phyloP scores from a whole-genome alignment of 108 stramenopile genomes.

The Parmales sp. region DNA sequence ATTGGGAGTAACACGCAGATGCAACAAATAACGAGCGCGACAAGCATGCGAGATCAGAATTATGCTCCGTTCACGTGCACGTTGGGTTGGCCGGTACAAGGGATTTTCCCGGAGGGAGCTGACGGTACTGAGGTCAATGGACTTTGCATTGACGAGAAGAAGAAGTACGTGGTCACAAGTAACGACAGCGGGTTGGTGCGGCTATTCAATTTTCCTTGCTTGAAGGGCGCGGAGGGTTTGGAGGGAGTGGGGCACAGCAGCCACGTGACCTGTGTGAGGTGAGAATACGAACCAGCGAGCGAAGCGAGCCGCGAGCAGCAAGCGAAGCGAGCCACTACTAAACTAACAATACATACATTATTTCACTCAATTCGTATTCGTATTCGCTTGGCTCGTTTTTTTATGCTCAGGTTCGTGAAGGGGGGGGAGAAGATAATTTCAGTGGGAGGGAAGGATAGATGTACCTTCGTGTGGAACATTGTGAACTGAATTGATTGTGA shows the following conservation, averaged over 20 bases:
- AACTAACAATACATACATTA: too few relatives aligned
- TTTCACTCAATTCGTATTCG: too few relatives aligned
- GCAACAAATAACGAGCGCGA: background rate
- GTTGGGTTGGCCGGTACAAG: constrained; percentile 30
- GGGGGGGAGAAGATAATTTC: too few relatives aligned
- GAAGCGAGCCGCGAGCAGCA: too few relatives aligned
- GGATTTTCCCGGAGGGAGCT: constrained; percentile 21
- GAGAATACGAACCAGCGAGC: too few relatives aligned
- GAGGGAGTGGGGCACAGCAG: constrained; percentile 12
- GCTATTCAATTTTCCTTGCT: constrained; percentile 5
- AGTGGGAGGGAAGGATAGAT: too few relatives aligned
- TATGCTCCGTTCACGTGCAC: constrained; percentile 20
- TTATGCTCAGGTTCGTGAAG: too few relatives aligned
- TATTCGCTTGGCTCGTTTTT: too few relatives aligned
- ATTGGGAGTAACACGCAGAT: too few relatives aligned
- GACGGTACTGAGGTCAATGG: constrained; percentile 30
- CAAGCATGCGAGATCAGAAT: constrained; percentile 9
- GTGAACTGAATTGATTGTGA: too few relatives aligned
- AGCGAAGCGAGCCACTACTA: too few relatives aligned
- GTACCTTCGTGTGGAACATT: too few relatives aligned
- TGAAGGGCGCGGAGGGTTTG: constrained; percentile 8
- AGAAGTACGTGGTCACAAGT: background rate
- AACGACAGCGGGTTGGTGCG: constrained; percentile 8
- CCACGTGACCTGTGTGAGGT: constrained; percentile 19
- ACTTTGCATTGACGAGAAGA: background rate